Base-by-base conservation (phyloP, 371 early-diverging fungal genomes). In the Funneliformis caledonium region DNA sequence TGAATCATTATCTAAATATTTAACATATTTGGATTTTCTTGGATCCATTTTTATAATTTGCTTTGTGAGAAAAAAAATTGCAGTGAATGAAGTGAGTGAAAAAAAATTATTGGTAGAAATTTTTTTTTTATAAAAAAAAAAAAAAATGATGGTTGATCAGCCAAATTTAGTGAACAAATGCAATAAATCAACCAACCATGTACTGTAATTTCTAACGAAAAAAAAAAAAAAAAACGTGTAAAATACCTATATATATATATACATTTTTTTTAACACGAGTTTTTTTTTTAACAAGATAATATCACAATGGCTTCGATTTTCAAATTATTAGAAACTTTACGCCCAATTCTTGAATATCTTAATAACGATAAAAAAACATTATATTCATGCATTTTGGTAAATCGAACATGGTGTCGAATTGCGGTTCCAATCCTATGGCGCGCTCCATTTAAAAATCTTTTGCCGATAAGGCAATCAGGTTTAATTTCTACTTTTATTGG, bases 371-470 rank as follows among this genome's bases (percentile, higher is more conserved):
- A 2, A 19, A 11, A 31, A 43, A 31, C 76, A 9, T 56, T 76
- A 22, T 14, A 61, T 16, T 22, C 76, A 5, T 76, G 76, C 10
- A 14, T 62, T 12, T 64, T 76, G 12, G 76, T 76, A 31, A 76
- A 76, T 62, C 60, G 64, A 19, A 19, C 16, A 11, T 76, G 76
- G 76, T 76, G 76, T 43, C 22, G 37, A 31, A 10, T 16, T 62
- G 60, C 76, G 22, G 11, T 16, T 4, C 76, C 76, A 9, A 42
- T 76, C 19, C 14, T 76, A 19, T 76, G 76, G 76, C 22, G 76
- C 42, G 61, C 6, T 3, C 76, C 76, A n/a, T 76, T 76, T 45
- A 19, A n/a, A 43, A 45, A 69, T 22, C 11, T 4, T 9, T n/a
- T 9, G 31, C 16, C 22, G 14, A 31, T 16, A 14, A 4, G 2